Evolutionary conservation across 768 basidiomycete genomes (phyloP), one percentile per base, ranked within the genome.

Genomic region (Nevesoporus exiguus): DNA sequence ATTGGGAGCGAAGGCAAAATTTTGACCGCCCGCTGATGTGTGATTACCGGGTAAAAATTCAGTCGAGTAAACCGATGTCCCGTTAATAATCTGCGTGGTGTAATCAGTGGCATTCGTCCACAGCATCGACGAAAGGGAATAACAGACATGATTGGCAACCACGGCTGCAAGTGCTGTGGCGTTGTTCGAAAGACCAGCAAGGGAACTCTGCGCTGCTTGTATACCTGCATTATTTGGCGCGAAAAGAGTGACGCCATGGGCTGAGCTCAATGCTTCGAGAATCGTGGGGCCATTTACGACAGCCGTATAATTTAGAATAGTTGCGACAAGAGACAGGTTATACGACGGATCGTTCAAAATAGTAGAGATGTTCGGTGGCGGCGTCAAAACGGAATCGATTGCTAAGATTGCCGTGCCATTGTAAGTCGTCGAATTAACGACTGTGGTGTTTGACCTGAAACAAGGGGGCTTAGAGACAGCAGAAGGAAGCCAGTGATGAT

Each of bases 161-260:
- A 89, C 55, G 24, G 68, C 70, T 3, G 56, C 30, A 33, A 86
- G 51, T 6, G 76, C 75, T 0, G 80, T 77, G 22, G 60, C 45
- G 60, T 88, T 88, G 24, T 72, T 62, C 33, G 69, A 56, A 51
- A 77, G 56, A 33, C 71, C 50, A 29, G 73, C 37, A 47, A 75
- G 58, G 3, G 62, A 53, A 40, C 73, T 65, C 29, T 72, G 68
- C 0, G 74, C 72, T 0, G 71, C 66, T 36, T 62, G 62, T 30
- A 88, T 51, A 7, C 81, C 86, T 6, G 68, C 66, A 59, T 85
- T 74, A 54, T 70, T 77, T 8, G 89, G 88, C 4, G 83, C 80
- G 62, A 90, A 89, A 37, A 89, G 57, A 1, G 89, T 90, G 55
- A 85, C 74, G 3, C 87, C 89, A 24, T 57, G 66, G 1, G 77